phyloP scores from a whole-genome alignment of 345 rosid genomes.

The Crucihimalaya himalaica region DNA sequence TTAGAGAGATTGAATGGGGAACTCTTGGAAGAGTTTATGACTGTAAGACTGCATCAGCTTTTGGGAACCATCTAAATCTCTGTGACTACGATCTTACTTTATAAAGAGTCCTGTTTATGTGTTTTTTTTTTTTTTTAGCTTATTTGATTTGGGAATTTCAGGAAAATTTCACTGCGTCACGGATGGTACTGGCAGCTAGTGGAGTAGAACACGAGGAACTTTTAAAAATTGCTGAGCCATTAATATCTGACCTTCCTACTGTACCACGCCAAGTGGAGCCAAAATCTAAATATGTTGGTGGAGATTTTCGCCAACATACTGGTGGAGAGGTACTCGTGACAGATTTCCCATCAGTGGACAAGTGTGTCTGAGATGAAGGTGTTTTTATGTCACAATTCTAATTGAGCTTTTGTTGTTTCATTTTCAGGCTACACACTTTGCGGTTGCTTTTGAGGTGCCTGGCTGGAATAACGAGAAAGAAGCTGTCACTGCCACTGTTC shows the following conservation, averaged over 20 bases:
- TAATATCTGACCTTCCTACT: slow-evolving; percentile 63
- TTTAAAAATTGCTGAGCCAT: slow-evolving; percentile 61
- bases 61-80: neutral
- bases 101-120: neutral
- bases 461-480: slow-evolving; percentile 80
- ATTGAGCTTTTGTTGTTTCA: neutral
- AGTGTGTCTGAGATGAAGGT: slow-evolving; percentile 13
- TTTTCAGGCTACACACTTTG: slow-evolving; percentile 62
- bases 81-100: slow-evolving; percentile 8
- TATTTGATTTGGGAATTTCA: slow-evolving; percentile 38
- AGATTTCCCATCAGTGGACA: slow-evolving; percentile 15
- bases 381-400: neutral
- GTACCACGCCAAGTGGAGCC: slow-evolving; percentile 45
- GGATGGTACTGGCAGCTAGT: slow-evolving; percentile 76
- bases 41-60: slow-evolving; percentile 47
- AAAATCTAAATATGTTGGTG: slow-evolving; percentile 66
- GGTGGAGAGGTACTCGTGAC: slow-evolving; percentile 53
- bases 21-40: slow-evolving; percentile 62
- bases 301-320: slow-evolving; percentile 67
- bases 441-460: slow-evolving; percentile 73
- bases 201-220: slow-evolving; percentile 73
- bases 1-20: slow-evolving; percentile 49
- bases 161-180: slow-evolving; percentile 69
- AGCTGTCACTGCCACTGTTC: slow-evolving; percentile 60
- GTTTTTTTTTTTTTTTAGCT: neutral